These are phyloP conservation scores for Pezicula carpinea DNA, from an alignment of 2,329 filamentous ascomycete genomes.

Conservation along the genomic window DNA sequence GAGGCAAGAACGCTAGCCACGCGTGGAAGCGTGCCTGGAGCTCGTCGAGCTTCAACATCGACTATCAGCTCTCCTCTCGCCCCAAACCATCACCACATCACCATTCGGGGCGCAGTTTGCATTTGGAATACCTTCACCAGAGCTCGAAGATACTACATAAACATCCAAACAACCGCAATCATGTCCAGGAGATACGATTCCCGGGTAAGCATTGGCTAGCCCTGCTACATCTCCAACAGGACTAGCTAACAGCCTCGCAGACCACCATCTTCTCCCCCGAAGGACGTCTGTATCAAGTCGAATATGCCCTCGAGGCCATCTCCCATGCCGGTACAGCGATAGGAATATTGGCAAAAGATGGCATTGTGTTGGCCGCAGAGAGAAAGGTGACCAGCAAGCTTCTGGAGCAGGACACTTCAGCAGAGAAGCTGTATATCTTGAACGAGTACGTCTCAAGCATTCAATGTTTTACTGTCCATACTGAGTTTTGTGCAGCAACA, in stretches of 20 bases:
- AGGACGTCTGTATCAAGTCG: constrained; percentile 96
- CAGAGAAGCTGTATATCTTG: constrained; percentile 98
- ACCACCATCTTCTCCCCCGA: constrained; percentile 99
- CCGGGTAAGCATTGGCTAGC: constrained; percentile 58
- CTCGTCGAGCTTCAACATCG: constrained; percentile 9
- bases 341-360: constrained; percentile 95
- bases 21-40: constrained; percentile 25
- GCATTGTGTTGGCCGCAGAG: constrained; percentile 96
- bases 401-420: constrained; percentile 97
- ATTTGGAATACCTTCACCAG: neutral
- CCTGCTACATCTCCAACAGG: constrained; percentile 14
- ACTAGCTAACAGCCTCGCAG: constrained; percentile 41
- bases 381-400: constrained; percentile 99
- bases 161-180: constrained; percentile 19
- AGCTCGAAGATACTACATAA: neutral
- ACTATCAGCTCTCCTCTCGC: constrained; percentile 8
- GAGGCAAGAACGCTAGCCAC: constrained; percentile 11
- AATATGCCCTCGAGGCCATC: constrained; percentile 98
- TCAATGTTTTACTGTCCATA: neutral
- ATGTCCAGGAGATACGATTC: constrained; percentile 99
- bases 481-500: constrained; percentile 63
- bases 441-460: constrained; percentile 69
- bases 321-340: constrained; percentile 96
- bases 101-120: constrained; percentile 3
- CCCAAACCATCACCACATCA: constrained; percentile 4